Conservation (phyloP, 2,329 filamentous ascomycete species). For the Fusarium veterinarium region DNA sequence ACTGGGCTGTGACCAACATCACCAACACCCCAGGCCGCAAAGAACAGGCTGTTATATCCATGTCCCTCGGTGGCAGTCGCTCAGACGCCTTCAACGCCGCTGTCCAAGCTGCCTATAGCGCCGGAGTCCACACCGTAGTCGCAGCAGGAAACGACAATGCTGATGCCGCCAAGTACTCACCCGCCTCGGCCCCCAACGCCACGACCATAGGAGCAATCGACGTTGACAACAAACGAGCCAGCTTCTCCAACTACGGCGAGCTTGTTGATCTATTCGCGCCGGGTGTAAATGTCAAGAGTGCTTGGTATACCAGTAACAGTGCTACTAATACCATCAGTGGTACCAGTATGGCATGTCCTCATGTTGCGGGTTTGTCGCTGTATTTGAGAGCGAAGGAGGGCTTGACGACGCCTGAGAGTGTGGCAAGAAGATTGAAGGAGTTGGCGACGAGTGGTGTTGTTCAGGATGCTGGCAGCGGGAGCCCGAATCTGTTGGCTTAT, state of each 20-base stretch:
- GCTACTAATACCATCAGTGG: slow-evolving; percentile 63
- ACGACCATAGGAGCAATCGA: slow-evolving; percentile 66
- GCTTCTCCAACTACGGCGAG: slow-evolving; percentile 63
- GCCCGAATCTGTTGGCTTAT: slow-evolving; percentile 60
- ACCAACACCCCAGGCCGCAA: slow-evolving; percentile 51
- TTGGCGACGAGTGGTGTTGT: slow-evolving; percentile 56
- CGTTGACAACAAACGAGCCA: slow-evolving; percentile 51
- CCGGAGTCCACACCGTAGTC: slow-evolving; percentile 64
- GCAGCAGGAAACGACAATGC: slow-evolving; percentile 64
- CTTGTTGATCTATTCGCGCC: slow-evolving; percentile 64
- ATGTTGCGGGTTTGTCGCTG: slow-evolving; percentile 69
- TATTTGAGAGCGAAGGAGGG: slow-evolving; percentile 56
- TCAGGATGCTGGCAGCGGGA: slow-evolving; percentile 48
- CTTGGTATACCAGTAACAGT: slow-evolving; percentile 57
- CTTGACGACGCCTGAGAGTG: slow-evolving; percentile 56
- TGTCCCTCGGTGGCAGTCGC: slow-evolving; percentile 63
- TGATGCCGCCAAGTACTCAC: slow-evolving; percentile 57
- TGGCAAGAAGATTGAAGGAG: slow-evolving; percentile 55
- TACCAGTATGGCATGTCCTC: slow-evolving; percentile 72
- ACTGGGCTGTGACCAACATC: slow-evolving; percentile 58
- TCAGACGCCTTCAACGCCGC: slow-evolving; percentile 62
- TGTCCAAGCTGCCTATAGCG: slow-evolving; percentile 57
- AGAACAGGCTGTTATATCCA: slow-evolving; percentile 61
- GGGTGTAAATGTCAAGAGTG: slow-evolving; percentile 57
- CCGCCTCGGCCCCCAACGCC: slow-evolving; percentile 60